These are phyloP conservation scores for Suillus weaverae DNA, from an alignment of 768 basidiomycete species.

Conservation along the genomic window DNA sequence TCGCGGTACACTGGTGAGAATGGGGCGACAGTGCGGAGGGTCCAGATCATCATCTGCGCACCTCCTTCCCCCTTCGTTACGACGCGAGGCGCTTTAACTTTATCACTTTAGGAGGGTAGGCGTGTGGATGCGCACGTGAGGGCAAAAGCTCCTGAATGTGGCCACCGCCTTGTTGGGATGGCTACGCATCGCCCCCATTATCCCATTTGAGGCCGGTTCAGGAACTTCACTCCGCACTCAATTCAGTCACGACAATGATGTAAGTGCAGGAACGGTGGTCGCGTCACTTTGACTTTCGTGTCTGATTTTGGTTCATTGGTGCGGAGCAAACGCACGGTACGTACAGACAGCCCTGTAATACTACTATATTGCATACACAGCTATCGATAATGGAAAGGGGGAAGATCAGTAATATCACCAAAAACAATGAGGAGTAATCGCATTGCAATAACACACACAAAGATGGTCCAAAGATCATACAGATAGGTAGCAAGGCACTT, in stretches of 20 bases:
- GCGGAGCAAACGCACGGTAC: neutral
- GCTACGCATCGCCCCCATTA: conserved; percentile 38
- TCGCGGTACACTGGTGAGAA: conserved; percentile 9
- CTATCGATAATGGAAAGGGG: conserved; percentile 4
- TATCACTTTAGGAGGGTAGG: neutral
- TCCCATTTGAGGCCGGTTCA: conserved; percentile 24
- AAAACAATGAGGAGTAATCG: neutral
- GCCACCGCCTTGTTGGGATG: conserved; percentile 28
- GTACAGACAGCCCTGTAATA: neutral
- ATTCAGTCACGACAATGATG: conserved; percentile 1
- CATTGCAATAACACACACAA: neutral
- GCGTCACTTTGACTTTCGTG: conserved; percentile 4
- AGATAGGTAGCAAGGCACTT: neutral
- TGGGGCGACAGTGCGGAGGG: conserved; percentile 9
- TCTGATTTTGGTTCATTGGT: neutral
- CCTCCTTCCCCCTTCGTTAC: neutral
- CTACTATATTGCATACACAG: neutral
- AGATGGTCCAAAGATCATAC: neutral
- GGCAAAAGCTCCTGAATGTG: neutral
- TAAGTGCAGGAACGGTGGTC: conserved; percentile 7
- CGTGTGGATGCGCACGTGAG: neutral
- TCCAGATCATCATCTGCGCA: conserved; percentile 2
- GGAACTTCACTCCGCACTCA: conserved; percentile 1
- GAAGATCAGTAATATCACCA: neutral
- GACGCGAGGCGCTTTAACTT: conserved; percentile 4